These are phyloP conservation scores for Moesziomyces globuligerus DNA, from an alignment of 1,284 basidiomycete species.

Conservation along the genomic window DNA sequence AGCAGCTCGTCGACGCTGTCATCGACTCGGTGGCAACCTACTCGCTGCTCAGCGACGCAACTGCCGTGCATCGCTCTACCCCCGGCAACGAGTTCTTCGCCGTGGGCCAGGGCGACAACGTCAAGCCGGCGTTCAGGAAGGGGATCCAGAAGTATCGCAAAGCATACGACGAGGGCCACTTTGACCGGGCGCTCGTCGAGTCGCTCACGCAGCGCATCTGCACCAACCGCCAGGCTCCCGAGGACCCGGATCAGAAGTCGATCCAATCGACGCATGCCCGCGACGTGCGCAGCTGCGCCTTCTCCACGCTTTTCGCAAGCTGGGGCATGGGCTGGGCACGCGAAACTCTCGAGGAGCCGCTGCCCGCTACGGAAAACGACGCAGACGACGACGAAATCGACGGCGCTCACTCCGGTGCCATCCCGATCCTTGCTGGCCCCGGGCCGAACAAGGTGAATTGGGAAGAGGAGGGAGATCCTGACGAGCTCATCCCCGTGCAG, in stretches of 20 bases:
- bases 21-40: constrained; percentile 57
- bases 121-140: not conserved
- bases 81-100: constrained; percentile 46
- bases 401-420: not conserved
- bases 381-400: not conserved
- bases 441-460: constrained; percentile 42
- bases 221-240: constrained; percentile 29
- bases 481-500: constrained; percentile 56
- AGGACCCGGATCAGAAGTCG: constrained; percentile 54
- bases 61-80: constrained; percentile 34
- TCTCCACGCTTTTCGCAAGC: constrained; percentile 45
- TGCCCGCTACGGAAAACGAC: constrained; percentile 8
- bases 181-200: constrained; percentile 38
- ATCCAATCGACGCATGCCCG: constrained; percentile 42
- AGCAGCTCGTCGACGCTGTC: constrained; percentile 47
- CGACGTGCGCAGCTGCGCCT: constrained; percentile 43
- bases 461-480: constrained; percentile 51
- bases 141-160: constrained; percentile 28
- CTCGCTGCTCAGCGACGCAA: constrained; percentile 41
- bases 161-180: constrained; percentile 33
- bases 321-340: constrained; percentile 61
- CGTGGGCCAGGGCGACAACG: constrained; percentile 2
- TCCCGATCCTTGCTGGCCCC: constrained; percentile 32
- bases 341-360: constrained; percentile 49
- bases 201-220: constrained; percentile 36